Conservation (phyloP, 148 eudicot species). For the Fallopia convolvulus region DNA sequence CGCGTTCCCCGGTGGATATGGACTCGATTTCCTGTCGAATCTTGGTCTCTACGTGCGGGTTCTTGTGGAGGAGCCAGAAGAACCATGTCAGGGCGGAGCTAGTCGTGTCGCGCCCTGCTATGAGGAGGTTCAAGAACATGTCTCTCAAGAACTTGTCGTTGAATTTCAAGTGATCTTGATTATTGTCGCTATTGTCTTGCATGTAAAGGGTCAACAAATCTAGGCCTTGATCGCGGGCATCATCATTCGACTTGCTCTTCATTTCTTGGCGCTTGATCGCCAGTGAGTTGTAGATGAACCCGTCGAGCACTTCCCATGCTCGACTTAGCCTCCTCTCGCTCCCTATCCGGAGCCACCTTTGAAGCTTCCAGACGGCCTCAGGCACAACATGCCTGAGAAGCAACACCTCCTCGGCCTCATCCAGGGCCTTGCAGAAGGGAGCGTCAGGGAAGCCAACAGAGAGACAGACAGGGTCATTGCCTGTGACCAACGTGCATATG, state of each 20-base stretch:
- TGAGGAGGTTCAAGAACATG: slow-evolving; percentile 10
- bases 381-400: slow-evolving; percentile 26
- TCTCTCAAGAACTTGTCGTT: slow-evolving; percentile 11
- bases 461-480: slow-evolving; percentile 30
- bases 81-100: slow-evolving; percentile 8
- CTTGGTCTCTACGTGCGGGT: not conserved
- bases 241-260: not conserved
- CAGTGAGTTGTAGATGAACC: slow-evolving; percentile 1
- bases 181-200: not conserved
- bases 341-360: slow-evolving; percentile 31
- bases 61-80: slow-evolving; percentile 8
- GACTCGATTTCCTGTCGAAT: not conserved
- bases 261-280: not conserved
- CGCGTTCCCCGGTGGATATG: too few relatives aligned
- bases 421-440: slow-evolving; percentile 35
- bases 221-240: not conserved
- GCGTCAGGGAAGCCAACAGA: slow-evolving; percentile 20
- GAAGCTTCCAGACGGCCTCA: slow-evolving; percentile 27
- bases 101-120: slow-evolving; percentile 6
- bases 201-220: slow-evolving; percentile 8
- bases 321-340: slow-evolving; percentile 14
- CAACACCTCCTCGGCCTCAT: slow-evolving; percentile 30
- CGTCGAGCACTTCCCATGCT: slow-evolving; percentile 6
- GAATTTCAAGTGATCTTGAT: not conserved
- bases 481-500: slow-evolving; percentile 30